Evolutionary conservation across 768 basidiomycete species (phyloP).

Genomic region (Lactarius trivialis): DNA sequence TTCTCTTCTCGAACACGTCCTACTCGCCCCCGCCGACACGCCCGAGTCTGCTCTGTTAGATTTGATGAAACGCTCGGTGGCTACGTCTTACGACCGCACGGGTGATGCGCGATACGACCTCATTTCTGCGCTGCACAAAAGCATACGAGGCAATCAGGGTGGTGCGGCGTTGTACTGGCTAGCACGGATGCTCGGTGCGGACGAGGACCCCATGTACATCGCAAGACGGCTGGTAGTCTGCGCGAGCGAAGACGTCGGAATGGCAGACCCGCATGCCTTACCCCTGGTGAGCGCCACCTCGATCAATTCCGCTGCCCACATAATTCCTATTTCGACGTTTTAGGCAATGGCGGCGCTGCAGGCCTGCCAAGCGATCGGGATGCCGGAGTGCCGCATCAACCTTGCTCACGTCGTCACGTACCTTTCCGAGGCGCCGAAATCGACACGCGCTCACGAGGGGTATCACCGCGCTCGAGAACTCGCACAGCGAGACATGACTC

Average conservation of each 20-base stretch:
- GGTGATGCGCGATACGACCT: constrained; percentile 76
- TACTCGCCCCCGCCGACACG: constrained; percentile 38
- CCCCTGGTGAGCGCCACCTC: constrained; percentile 47
- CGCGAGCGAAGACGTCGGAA: constrained; percentile 81
- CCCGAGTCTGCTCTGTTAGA: constrained; percentile 46
- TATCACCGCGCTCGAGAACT: constrained; percentile 62
- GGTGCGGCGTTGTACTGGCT: constrained; percentile 85
- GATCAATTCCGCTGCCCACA: too few species aligned
- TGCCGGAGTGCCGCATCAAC: constrained; percentile 81
- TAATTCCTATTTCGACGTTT: constrained; percentile 3
- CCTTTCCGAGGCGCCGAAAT: constrained; percentile 75
- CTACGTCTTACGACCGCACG: constrained; percentile 64
- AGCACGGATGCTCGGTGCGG: constrained; percentile 72
- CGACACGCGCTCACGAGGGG: constrained; percentile 70
- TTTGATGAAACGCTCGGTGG: constrained; percentile 57
- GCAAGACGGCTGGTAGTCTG: constrained; percentile 70
- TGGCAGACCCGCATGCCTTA: constrained; percentile 70
- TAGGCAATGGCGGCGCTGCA: constrained; percentile 59
- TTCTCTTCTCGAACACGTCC: constrained; percentile 69
- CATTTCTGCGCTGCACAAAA: constrained; percentile 83
- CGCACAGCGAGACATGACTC: constrained; percentile 45
- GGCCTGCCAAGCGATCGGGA: constrained; percentile 63
- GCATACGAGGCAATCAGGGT: constrained; percentile 68
- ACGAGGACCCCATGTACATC: constrained; percentile 77
- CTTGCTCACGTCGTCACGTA: constrained; percentile 74